Conservation (phyloP, 805 yeast genomes). For the Clavispora santaluciae region DNA sequence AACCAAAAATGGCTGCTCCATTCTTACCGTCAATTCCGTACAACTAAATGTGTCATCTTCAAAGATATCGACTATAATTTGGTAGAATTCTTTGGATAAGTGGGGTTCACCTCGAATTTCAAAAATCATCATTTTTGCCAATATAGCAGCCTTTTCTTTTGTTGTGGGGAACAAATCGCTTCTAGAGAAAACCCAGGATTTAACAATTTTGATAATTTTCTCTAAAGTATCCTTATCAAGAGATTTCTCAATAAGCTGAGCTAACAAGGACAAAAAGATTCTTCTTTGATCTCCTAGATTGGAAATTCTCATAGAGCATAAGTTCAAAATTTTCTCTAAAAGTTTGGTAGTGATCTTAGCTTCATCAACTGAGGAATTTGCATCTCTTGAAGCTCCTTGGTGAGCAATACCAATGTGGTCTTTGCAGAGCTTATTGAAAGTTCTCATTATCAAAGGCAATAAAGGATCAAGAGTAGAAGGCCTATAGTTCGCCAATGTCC, state of each 20-base stretch:
- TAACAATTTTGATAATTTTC: slow-evolving; percentile 71
- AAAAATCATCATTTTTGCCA: slow-evolving; percentile 89
- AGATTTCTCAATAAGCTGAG: slow-evolving; percentile 86
- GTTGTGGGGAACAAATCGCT: slow-evolving; percentile 86
- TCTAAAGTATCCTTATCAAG: slow-evolving; percentile 69
- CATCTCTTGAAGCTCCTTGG: slow-evolving; percentile 31
- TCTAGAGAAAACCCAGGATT: slow-evolving; percentile 84
- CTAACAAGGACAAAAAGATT: slow-evolving; percentile 76
- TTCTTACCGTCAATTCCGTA: slow-evolving; percentile 85
- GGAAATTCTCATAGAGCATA: slow-evolving; percentile 77
- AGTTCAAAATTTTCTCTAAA: slow-evolving; percentile 68
- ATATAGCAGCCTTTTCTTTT: slow-evolving; percentile 92
- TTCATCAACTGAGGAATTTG: slow-evolving; percentile 54
- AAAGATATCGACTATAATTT: slow-evolving; percentile 82
- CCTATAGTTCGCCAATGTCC: slow-evolving; percentile 72
- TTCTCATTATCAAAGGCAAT: slow-evolving; percentile 74
- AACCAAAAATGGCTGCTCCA: slow-evolving; percentile 94
- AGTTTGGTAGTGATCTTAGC: slow-evolving; percentile 75
- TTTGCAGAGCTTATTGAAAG: slow-evolving; percentile 82
- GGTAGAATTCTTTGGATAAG: slow-evolving; percentile 72
- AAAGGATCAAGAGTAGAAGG: slow-evolving; percentile 73
- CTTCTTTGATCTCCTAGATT: slow-evolving; percentile 92
- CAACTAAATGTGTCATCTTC: slow-evolving; percentile 71
- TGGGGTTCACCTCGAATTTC: slow-evolving; percentile 84
- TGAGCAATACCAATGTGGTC: slow-evolving; percentile 73